A percentile compares a stretch with the other conserved stretches of the same genome.
Evolutionary conservation across 257 asterid species (phyloP).

Genomic region (Rehmannia glutinosa): DNA sequence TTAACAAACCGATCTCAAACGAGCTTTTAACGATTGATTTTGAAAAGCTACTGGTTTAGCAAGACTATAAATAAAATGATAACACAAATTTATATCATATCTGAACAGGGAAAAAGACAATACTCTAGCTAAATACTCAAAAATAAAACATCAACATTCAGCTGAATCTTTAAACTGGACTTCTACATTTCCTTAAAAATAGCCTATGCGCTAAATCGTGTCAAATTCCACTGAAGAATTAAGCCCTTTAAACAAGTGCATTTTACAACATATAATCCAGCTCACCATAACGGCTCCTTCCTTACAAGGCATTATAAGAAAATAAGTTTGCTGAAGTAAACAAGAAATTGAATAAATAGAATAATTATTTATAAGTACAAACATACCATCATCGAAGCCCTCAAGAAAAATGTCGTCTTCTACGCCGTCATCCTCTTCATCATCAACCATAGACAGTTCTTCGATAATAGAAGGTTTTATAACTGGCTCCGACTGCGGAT

Average conservation of each 20-base stretch:
- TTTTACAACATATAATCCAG: too few relatives aligned
- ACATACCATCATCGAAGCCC: constrained; percentile 46
- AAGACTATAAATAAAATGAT: neutral
- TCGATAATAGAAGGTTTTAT: constrained; percentile 41
- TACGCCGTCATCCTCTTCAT: constrained; percentile 17
- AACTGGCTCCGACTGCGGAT: constrained; percentile 38
- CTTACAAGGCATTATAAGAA: neutral
- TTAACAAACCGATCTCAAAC: too few relatives aligned
- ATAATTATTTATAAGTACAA: neutral
- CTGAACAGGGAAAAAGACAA: neutral
- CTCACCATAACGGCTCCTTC: too few relatives aligned
- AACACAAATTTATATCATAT: neutral
- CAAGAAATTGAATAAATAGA: neutral
- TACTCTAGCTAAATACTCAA: neutral
- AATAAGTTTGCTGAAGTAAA: neutral
- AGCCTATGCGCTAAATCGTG: too few relatives aligned
- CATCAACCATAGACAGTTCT: constrained; percentile 35
- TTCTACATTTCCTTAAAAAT: too few relatives aligned
- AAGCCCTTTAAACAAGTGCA: too few relatives aligned
- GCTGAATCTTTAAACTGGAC: neutral
- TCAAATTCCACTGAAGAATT: too few relatives aligned
- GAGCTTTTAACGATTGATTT: too few relatives aligned
- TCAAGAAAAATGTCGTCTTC: constrained; percentile 41
- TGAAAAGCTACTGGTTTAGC: too few relatives aligned
- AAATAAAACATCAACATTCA: neutral